Evolutionary conservation across 148 eudicot species (phyloP).

Genomic region (Rhododendron simsii): DNA sequence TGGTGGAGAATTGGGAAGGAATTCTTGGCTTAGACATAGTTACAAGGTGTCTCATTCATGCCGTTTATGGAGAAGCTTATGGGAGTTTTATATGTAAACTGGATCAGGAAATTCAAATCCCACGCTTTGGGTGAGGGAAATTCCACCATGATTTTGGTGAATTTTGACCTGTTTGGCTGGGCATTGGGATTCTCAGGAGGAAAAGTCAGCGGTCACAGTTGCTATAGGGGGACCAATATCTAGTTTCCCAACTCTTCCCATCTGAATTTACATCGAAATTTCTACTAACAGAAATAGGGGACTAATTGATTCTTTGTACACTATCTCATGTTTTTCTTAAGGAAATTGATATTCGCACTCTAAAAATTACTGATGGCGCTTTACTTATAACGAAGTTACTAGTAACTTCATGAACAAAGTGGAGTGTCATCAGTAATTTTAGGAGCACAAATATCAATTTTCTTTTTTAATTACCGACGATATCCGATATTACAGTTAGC

Average conservation of each 20-base stretch:
- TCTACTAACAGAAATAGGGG: neutral
- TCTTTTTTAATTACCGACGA: no score
- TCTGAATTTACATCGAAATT: neutral
- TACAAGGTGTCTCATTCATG: neutral
- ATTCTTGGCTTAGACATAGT: neutral
- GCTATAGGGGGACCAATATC: neutral
- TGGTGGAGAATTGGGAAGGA: neutral
- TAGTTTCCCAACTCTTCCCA: neutral
- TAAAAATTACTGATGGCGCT: no score
- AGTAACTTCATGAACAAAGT: no score
- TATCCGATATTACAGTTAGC: no score
- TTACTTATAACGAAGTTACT: no score
- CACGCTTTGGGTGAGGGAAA: neutral
- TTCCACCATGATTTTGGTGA: neutral
- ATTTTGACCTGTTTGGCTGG: neutral
- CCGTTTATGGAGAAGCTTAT: neutral
- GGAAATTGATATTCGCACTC: no score
- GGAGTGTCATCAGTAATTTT: no score
- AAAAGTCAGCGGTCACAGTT: neutral
- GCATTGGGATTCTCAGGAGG: neutral
- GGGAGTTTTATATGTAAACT: neutral
- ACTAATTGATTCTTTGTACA: neutral
- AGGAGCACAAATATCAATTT: no score
- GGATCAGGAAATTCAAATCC: neutral
- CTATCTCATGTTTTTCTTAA: neutral